Conservation (phyloP, 2,329 filamentous ascomycete species). For the Xylariaceae sp. region DNA sequence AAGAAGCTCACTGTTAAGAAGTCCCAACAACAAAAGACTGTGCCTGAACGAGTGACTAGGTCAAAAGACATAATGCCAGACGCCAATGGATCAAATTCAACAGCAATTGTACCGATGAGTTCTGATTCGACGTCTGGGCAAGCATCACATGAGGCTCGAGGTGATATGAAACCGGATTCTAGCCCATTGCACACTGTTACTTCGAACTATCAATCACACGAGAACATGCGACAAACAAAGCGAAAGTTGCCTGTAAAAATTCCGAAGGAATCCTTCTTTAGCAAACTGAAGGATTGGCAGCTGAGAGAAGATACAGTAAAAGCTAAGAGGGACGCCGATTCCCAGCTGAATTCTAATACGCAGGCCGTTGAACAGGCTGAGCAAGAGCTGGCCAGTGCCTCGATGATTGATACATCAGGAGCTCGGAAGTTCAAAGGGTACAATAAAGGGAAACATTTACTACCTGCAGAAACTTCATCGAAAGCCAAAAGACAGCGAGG, state of each 20-base stretch:
- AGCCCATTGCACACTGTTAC: background rate
- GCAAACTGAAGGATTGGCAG: background rate
- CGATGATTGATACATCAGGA: background rate
- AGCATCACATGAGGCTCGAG: background rate
- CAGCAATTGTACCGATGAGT: background rate
- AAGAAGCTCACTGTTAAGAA: slow-evolving; percentile 1
- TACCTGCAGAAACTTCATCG: background rate
- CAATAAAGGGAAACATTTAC: background rate
- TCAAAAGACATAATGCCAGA: slow-evolving; percentile 1
- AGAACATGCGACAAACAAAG: background rate
- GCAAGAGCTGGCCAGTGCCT: background rate
- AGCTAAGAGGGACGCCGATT: background rate
- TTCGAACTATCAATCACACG: slow-evolving; percentile 1
- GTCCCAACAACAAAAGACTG: slow-evolving; percentile 1
- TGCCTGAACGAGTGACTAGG: background rate
- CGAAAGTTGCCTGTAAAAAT: slow-evolving; percentile 1
- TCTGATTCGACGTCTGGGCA: background rate
- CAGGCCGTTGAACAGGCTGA: background rate
- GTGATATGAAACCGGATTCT: background rate
- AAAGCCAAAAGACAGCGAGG: background rate
- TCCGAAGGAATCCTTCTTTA: slow-evolving; percentile 20
- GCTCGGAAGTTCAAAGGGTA: background rate
- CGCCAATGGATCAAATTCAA: background rate
- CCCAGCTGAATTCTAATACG: background rate
- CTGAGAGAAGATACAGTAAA: background rate